These are phyloP conservation scores for Heliosperma pusillum DNA, from an alignment of 148 eudicot species.

Conservation along the genomic window DNA sequence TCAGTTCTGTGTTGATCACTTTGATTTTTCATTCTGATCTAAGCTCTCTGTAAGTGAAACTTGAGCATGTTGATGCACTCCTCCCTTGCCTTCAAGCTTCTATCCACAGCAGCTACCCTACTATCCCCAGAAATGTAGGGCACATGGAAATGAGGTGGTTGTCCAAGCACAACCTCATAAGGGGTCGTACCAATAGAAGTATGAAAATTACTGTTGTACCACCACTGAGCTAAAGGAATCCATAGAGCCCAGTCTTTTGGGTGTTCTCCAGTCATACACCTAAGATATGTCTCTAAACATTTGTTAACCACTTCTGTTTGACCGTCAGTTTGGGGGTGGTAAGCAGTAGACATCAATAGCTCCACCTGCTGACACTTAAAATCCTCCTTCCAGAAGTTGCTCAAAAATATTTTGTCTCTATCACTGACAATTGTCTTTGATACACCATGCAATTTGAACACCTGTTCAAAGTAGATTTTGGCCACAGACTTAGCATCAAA, in stretches of 20 bases:
- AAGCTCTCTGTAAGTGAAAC: background rate
- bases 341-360: background rate
- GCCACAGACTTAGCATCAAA: background rate
- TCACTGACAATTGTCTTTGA: background rate
- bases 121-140: no score
- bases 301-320: background rate
- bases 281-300: background rate
- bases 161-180: background rate
- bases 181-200: slow-evolving; percentile 6
- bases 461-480: background rate
- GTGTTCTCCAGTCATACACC: background rate
- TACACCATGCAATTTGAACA: background rate
- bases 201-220: no score
- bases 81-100: no score
- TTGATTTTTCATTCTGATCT: no score
- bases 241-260: background rate
- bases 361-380: background rate
- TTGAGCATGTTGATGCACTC: background rate
- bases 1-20: no score
- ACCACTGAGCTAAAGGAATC: no score
- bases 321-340: background rate
- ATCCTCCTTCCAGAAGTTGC: background rate
- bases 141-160: background rate
- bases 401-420: background rate
- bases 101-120: no score